Base-by-base conservation (phyloP, 495 filamentous ascomycete genomes). In the Aspergillus wentii region DNA sequence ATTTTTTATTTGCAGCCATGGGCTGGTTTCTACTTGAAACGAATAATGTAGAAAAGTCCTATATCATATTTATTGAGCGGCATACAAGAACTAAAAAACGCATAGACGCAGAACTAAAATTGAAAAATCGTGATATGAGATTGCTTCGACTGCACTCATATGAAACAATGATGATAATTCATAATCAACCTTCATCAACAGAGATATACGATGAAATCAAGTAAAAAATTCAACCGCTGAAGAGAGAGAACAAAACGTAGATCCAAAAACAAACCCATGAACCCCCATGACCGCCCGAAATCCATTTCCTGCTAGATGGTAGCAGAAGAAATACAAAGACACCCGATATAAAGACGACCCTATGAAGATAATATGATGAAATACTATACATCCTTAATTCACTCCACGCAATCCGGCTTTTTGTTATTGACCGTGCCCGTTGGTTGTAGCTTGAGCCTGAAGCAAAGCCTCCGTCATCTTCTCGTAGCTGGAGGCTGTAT, bases 401-500 rank as follows among this genome's bases (percentile, higher is more conserved):
- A 41, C 8, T 18, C 21, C 22, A 14, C 28, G 36, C 36, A 49
- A 48, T 41, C 43, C 22, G 11, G 33, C 40, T 35, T 47, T 49
- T 34, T 54, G 43, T 35, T 56, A 49, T 5, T 47, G 40, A 16
- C 50, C 44, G 28, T 63, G 54, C 30, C 62, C 54, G 32, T 65
- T 64, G 11, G 55, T 44, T 1, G 46, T 40, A 27, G 53, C 51
- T 34, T 64, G 55, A n/a, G 54, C 64, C 43, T 64, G 47, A 18
- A 58, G 44, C 15, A 72, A 40, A 30, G 64, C 63, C 15, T 57
- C 47, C 59, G 59, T 64, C 31, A 72, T 46, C 16, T 53, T 25
- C 5, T 56, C 44, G 33, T 69, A 69, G 38, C 64, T 53, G 14
- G 49, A 40, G 3, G 61, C 65, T 8, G 66, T 61, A 2, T 61